Base-by-base conservation (phyloP, 148 eudicot species). In the Rhododendron kiyosumense region DNA sequence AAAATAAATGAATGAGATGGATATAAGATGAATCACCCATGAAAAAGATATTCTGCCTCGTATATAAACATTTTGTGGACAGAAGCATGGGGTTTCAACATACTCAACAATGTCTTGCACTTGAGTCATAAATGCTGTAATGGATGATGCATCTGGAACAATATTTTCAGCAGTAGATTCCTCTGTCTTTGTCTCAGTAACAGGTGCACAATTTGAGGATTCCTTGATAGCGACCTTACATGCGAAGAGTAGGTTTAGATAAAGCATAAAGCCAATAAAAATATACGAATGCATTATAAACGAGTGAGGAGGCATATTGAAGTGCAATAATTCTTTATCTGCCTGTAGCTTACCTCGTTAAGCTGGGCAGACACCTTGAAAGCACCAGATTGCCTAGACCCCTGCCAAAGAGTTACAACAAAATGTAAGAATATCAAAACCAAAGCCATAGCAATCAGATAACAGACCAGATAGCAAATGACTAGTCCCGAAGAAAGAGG, bases 41-140 rank as follows among this genome's bases (percentile, higher is more conserved):
- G 20, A 22, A 36, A 77, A n/a, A 43, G n/a, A 43, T 78, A 22
- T 24, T 78, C 81, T 38, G 80, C 49, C 45, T 8, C 57, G 28
- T 65, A 46, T 26, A 86, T 18, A 77, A 86, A 49, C 34, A 76
- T 34, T 24, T 32, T 5, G 17, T 17, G 30, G 20, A 61, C 48
- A 77, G 41, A 83, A 18, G 45, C 65, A 83, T 69, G 77, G 57
- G 77, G 30, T 51, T 10, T 52, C 22, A 11, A 88, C 93, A 52
- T 81, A 91, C 93, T 91, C 83, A 76, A 91, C 87, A 51, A 91
- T 88, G 84, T 90, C 91, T n/a, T 87, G 85, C 63, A 87, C 93
- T 87, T 91, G 93, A 57, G 81, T 24, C 90, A 91, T 88, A 79
- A 91, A 91, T 78, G 93, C 89, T 59, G 89, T 84, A 87, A 91